A percentile compares a stretch with the other conserved stretches of the same genome.
phyloP scores from a whole-genome alignment of 495 filamentous ascomycete species.

The Neurospora cerealis region DNA sequence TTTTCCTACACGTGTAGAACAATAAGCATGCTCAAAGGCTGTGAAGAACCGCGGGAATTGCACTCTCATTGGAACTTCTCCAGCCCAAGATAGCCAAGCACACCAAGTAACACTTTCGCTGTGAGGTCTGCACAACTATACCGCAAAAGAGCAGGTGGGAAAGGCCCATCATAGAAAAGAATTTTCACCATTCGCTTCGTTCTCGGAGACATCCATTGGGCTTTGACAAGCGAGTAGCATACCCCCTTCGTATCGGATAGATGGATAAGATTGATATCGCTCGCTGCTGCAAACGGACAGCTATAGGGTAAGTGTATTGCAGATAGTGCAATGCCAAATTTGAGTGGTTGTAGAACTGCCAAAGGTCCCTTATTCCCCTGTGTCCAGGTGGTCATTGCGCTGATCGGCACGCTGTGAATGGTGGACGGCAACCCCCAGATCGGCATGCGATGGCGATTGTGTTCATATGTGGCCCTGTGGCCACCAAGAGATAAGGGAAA shows the following conservation, averaged over 20 bases:
- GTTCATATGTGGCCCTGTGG: background rate
- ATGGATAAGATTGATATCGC: background rate
- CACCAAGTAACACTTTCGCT: background rate
- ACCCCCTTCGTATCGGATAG: background rate
- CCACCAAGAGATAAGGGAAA: background rate
- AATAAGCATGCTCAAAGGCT: background rate
- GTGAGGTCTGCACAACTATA: background rate
- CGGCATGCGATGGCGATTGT: background rate
- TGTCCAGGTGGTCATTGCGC: background rate
- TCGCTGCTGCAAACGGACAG: background rate
- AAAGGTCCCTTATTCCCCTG: background rate
- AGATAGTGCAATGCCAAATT: background rate
- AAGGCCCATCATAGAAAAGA: background rate
- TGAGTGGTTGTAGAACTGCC: background rate
- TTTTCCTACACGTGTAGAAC: background rate
- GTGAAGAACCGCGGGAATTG: background rate
- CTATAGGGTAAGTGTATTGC: background rate
- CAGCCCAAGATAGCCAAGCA: background rate
- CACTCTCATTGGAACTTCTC: background rate
- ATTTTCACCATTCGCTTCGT: background rate
- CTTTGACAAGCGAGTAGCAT: background rate
- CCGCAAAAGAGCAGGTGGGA: background rate
- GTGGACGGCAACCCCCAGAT: background rate
- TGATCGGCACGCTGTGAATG: background rate
- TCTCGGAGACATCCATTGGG: background rate